Percentiles rank a stretch among this genome's conserved stretches.
These are phyloP conservation scores for Sordaria brevicollis DNA, from an alignment of 495 filamentous ascomycete genomes.

Conservation along the genomic window DNA sequence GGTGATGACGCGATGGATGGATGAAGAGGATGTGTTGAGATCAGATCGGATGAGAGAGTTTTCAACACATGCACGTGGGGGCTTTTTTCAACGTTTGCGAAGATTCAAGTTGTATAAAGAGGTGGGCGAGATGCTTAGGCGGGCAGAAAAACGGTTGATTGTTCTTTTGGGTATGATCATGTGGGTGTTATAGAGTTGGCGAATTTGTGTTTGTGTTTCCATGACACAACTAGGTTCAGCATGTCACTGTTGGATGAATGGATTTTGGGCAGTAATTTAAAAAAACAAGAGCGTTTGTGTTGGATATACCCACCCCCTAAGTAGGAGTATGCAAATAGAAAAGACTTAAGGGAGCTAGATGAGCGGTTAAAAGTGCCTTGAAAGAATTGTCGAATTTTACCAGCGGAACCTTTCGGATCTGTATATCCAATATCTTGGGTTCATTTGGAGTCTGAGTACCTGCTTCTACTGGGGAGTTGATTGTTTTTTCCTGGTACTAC, in stretches of 20 bases:
- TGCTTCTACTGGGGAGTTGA: too few relatives aligned
- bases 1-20: not conserved
- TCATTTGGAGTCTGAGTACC: too few relatives aligned
- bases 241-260: not conserved
- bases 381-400: too few relatives aligned
- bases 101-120: not conserved
- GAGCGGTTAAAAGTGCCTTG: too few relatives aligned
- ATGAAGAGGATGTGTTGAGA: not conserved
- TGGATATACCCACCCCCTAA: not conserved
- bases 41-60: not conserved
- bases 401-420: not conserved
- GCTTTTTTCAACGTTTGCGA: not conserved
- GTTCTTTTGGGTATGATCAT: not conserved
- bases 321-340: not conserved
- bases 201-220: not conserved
- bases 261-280: not conserved
- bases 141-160: not conserved
- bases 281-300: not conserved
- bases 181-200: not conserved
- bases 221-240: not conserved
- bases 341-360: not conserved
- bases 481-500: not conserved
- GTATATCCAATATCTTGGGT: not conserved
- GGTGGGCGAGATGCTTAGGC: not conserved
- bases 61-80: not conserved